These are phyloP conservation scores for Ustilago loliicola DNA, from an alignment of 1,284 basidiomycete genomes.

Conservation along the genomic window DNA sequence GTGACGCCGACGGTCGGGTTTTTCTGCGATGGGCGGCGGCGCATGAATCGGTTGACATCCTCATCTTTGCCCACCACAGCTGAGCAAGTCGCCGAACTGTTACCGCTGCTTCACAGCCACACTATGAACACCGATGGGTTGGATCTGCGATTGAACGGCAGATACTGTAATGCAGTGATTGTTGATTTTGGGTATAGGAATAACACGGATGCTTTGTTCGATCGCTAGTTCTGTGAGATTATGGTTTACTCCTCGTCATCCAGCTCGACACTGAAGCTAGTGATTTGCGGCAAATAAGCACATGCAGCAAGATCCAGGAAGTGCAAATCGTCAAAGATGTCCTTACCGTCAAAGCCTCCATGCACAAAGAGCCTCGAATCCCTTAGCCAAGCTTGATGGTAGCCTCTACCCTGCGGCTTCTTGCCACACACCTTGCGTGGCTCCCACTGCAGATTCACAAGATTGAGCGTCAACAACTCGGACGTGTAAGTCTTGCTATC, in stretches of 20 bases:
- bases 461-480: slow-evolving; percentile 86
- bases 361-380: slow-evolving; percentile 88
- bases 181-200: neutral
- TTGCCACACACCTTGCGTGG: slow-evolving; percentile 77
- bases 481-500: slow-evolving; percentile 82
- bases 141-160: neutral
- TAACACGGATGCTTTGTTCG: neutral
- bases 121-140: neutral
- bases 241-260: slow-evolving; percentile 32
- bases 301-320: slow-evolving; percentile 86
- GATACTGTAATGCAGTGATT: neutral
- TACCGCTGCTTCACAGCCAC: slow-evolving; percentile 1
- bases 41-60: too few species aligned
- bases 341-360: slow-evolving; percentile 87
- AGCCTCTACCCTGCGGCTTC: slow-evolving; percentile 80
- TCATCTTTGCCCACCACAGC: neutral
- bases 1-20: too few species aligned
- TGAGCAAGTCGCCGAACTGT: neutral
- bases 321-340: slow-evolving; percentile 86
- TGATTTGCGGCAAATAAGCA: slow-evolving; percentile 92
- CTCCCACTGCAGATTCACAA: slow-evolving; percentile 80
- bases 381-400: slow-evolving; percentile 83
- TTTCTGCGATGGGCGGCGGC: too few species aligned
- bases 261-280: slow-evolving; percentile 68
- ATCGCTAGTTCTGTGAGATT: neutral